Evolutionary conservation across 352 stramenopile species (phyloP).

Genomic region (Phytophthora cryptogea): DNA sequence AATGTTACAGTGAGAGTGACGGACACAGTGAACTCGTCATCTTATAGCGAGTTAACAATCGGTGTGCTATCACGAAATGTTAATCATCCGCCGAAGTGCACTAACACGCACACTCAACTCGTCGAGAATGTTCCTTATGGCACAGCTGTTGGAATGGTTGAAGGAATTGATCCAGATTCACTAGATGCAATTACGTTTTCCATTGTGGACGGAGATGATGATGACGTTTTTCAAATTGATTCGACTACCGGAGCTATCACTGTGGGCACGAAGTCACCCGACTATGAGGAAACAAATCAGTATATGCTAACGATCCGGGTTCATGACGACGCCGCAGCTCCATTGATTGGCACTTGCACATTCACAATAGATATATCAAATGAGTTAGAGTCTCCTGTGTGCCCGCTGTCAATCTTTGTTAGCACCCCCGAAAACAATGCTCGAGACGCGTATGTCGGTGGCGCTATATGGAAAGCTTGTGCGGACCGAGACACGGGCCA

Average conservation of each 20-base stretch:
- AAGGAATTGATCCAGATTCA: conserved; percentile 45
- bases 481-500: conserved; percentile 48
- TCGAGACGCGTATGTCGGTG: conserved; percentile 31
- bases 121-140: conserved; percentile 47
- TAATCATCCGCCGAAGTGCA: conserved; percentile 55
- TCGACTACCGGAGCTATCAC: conserved; percentile 43
- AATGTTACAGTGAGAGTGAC: conserved; percentile 33
- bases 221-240: conserved; percentile 57
- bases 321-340: conserved; percentile 46
- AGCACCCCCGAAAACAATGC: conserved; percentile 36
- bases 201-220: conserved; percentile 39
- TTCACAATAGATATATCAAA: conserved; percentile 49
- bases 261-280: conserved; percentile 42
- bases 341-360: conserved; percentile 37
- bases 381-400: conserved; percentile 33
- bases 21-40: conserved; percentile 36
- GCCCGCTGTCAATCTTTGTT: neutral
- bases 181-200: conserved; percentile 42
- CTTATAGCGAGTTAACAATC: conserved; percentile 50
- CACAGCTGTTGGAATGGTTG: conserved; percentile 30
- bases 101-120: conserved; percentile 29
- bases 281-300: conserved; percentile 45
- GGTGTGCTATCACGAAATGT: conserved; percentile 47
- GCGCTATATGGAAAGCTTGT: conserved; percentile 45
- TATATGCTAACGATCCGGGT: conserved; percentile 50